phyloP scores from a whole-genome alignment of 176 grass and related monocot species.

The Eragrostis nindensis region DNA sequence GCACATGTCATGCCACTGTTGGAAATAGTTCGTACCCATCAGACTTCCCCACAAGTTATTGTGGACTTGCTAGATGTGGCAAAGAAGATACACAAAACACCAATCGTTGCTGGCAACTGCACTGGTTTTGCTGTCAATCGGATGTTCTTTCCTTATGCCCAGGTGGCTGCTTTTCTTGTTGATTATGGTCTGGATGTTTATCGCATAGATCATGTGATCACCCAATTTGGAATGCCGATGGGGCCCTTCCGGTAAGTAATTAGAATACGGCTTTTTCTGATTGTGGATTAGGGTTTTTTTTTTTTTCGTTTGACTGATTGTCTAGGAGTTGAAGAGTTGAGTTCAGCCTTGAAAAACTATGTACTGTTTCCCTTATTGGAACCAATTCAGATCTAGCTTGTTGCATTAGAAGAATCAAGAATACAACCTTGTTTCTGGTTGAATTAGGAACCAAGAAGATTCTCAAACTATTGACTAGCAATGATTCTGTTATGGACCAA shows the following conservation, averaged over 20 bases:
- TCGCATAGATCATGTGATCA: constrained; percentile 59
- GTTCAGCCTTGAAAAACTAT: background rate
- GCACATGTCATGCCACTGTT: constrained; percentile 84
- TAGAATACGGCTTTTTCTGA: background rate
- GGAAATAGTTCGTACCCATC: constrained; percentile 79
- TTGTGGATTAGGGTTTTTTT: too few relatives aligned
- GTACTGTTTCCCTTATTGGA: background rate
- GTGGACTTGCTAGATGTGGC: constrained; percentile 72
- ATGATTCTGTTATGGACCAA: background rate
- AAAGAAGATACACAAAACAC: constrained; percentile 80
- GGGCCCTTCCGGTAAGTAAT: constrained; percentile 79
- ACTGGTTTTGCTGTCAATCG: constrained; percentile 84
- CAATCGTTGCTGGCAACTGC: constrained; percentile 80
- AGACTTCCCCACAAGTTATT: constrained; percentile 74
- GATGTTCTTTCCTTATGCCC: constrained; percentile 83
- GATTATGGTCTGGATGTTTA: constrained; percentile 82
- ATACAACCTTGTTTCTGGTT: background rate
- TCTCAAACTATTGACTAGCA: constrained; percentile 19
- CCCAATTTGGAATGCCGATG: constrained; percentile 93
- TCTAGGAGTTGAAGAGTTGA: background rate
- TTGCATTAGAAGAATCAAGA: constrained; percentile 21
- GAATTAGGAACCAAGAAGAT: constrained; percentile 15
- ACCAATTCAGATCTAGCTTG: background rate
- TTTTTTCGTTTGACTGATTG: too few relatives aligned
- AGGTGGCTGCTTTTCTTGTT: constrained; percentile 70